These are phyloP conservation scores for Diplodia sapinea DNA, from an alignment of 2,329 filamentous ascomycete genomes.

Conservation along the genomic window DNA sequence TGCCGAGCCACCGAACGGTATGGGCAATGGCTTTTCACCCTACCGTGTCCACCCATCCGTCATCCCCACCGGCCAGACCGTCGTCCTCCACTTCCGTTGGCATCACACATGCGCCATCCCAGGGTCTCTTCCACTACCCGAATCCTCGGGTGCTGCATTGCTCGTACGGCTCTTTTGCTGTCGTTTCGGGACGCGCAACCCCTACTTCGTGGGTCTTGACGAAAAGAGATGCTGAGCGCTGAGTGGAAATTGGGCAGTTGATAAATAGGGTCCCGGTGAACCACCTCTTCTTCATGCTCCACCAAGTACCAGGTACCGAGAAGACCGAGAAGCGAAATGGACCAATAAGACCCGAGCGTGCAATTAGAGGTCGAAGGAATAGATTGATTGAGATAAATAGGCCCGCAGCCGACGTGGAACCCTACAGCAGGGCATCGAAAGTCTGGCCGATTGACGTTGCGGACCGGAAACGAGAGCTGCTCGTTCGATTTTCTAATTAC, in stretches of 20 bases:
- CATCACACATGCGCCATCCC: background rate
- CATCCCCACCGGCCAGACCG: background rate
- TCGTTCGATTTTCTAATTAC: background rate
- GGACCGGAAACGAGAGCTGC: constrained; percentile 6
- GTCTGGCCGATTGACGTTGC: constrained; percentile 6
- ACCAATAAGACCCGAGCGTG: constrained; percentile 19
- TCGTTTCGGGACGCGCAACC: background rate
- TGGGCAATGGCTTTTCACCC: constrained; percentile 10
- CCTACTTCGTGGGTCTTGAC: background rate
- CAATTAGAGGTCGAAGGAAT: constrained; percentile 14
- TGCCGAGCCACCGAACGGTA: background rate
- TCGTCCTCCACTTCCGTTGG: constrained; percentile 7
- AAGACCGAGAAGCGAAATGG: constrained; percentile 25
- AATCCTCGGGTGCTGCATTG: constrained; percentile 7
- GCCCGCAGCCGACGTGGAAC: constrained; percentile 16
- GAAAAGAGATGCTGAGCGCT: constrained; percentile 2
- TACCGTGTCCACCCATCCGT: background rate
- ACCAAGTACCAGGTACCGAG: constrained; percentile 22
- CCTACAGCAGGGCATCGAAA: background rate
- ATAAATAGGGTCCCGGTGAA: background rate
- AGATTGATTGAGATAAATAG: constrained; percentile 8
- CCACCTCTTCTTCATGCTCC: background rate
- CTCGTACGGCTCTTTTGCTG: constrained; percentile 2
- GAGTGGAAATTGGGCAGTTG: constrained; percentile 19
- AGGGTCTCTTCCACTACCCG: background rate